Conservation (phyloP, 2,329 filamentous ascomycete species). For the Verticillium nubilum region DNA sequence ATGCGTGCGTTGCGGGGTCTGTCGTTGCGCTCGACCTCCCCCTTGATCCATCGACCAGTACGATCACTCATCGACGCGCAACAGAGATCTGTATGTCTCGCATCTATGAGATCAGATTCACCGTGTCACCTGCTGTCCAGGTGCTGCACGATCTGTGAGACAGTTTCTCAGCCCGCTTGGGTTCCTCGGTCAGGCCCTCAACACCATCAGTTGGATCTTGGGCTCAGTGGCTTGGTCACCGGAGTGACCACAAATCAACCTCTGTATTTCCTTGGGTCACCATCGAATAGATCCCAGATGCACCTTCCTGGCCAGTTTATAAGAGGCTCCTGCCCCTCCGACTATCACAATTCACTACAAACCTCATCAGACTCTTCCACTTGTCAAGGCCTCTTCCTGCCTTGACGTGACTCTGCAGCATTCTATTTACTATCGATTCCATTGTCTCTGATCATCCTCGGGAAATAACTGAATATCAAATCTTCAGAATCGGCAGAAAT, state of each 20-base stretch:
- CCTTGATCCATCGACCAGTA: not conserved
- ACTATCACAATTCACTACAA: not conserved
- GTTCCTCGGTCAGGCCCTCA: not conserved
- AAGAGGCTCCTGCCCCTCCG: not conserved
- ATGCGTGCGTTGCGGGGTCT: not conserved
- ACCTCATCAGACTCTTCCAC: not conserved
- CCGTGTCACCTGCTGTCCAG: not conserved
- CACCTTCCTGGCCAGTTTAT: not conserved
- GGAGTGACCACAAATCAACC: not conserved
- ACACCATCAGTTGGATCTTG: not conserved
- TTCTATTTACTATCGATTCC: not conserved
- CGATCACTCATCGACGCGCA: not conserved
- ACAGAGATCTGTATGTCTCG: not conserved
- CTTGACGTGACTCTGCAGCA: not conserved
- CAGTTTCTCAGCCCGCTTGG: not conserved
- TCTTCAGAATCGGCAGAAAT: not conserved
- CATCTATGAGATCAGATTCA: not conserved
- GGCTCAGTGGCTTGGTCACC: not conserved
- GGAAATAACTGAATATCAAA: too few relatives aligned
- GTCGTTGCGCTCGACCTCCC: not conserved
- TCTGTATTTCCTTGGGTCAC: not conserved
- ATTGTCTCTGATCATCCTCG: too few relatives aligned
- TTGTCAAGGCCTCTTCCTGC: too few relatives aligned
- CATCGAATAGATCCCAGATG: not conserved
- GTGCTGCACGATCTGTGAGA: not conserved